These are phyloP conservation scores for Naegleria lovaniensis DNA, from an alignment of 208 protist genomes.

Conservation along the genomic window DNA sequence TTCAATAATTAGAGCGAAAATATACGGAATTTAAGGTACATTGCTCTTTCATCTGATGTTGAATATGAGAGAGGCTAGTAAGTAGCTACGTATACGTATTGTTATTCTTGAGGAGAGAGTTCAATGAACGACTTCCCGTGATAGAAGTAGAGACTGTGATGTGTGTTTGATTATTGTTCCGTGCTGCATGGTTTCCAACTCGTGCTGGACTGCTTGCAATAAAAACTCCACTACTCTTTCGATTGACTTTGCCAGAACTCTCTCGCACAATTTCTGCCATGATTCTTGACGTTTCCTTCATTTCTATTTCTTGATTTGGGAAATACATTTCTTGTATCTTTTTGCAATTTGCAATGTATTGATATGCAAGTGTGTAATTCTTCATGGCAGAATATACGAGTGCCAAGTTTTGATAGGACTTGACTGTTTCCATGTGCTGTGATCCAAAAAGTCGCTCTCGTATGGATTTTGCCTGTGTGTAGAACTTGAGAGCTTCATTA, in stretches of 20 bases:
- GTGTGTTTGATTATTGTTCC: no score
- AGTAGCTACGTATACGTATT: no score
- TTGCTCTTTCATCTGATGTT: no score
- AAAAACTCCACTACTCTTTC: no score
- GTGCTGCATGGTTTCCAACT: no score
- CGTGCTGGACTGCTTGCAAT: no score
- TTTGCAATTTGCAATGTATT: background rate
- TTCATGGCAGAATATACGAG: background rate
- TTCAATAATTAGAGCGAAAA: no score
- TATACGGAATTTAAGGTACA: no score
- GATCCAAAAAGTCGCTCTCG: background rate
- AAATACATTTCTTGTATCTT: background rate
- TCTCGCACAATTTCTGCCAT: background rate
- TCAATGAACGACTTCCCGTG: no score
- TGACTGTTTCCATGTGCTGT: background rate
- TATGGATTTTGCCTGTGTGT: background rate
- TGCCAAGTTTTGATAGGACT: background rate
- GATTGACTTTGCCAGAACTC: background rate
- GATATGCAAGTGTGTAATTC: background rate
- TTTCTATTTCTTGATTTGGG: background rate
- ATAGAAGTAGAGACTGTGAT: no score
- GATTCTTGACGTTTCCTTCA: background rate
- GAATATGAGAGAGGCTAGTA: no score
- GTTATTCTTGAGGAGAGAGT: no score
- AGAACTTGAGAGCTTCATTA: background rate